These are phyloP conservation scores for carrot (Daucus carota) DNA, from an alignment of 129 eudicot species.

Conservation along the genomic window DH1_v3.0 NC_030384.2:47390001-47390500, in stretches of 20 bases:
- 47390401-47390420: slow-evolving; percentile 25
- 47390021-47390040: slow-evolving; percentile 25
- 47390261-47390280: slow-evolving; percentile 30
- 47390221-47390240: slow-evolving; percentile 30
- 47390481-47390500: slow-evolving; percentile 48
- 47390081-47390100: slow-evolving; percentile 35
- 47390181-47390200: slow-evolving; percentile 22
- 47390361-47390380: slow-evolving; percentile 25
- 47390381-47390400: slow-evolving; percentile 28
- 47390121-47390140: slow-evolving; percentile 27
- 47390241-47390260: slow-evolving; percentile 26
- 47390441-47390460: slow-evolving; percentile 28
- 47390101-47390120: slow-evolving; percentile 25
- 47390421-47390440: slow-evolving; percentile 29
- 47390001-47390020: slow-evolving; percentile 29
- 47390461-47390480: slow-evolving; percentile 30
- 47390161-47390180: slow-evolving; percentile 38
- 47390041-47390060: slow-evolving; percentile 23
- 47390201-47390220: slow-evolving; percentile 29
- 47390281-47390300: slow-evolving; percentile 31
- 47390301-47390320: slow-evolving; percentile 69
- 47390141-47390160: slow-evolving; percentile 43
- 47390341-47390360: slow-evolving; percentile 28
- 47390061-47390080: slow-evolving; percentile 27
- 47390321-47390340: slow-evolving; percentile 54